phyloP scores from a whole-genome alignment of 805 yeast genomes.

The Wickerhamomyces subpelliculosus region DNA sequence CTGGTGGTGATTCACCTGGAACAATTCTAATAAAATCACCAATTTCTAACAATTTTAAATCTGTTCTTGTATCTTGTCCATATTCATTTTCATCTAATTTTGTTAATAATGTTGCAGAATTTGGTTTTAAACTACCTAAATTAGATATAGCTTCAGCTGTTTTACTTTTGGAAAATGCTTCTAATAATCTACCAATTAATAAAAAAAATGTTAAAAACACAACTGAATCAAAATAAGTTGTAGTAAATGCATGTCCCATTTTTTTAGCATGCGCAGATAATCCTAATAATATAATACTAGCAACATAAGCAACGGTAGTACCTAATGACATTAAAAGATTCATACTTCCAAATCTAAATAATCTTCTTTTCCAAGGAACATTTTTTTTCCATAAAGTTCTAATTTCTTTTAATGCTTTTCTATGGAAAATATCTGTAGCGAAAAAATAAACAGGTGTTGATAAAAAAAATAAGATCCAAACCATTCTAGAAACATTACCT shows the following conservation, averaged over 20 bases:
- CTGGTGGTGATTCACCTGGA: conserved; percentile 56
- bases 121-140: conserved; percentile 44
- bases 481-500: conserved; percentile 52
- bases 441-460: conserved; percentile 71
- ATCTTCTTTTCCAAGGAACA: conserved; percentile 46
- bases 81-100: conserved; percentile 13
- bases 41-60: conserved; percentile 40
- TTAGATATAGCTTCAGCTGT: conserved; percentile 59
- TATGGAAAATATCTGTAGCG: conserved; percentile 68
- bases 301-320: conserved; percentile 63
- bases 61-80: conserved; percentile 26
- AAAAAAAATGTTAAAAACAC: conserved; percentile 69
- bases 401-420: conserved; percentile 57
- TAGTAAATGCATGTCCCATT: conserved; percentile 36
- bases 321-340: conserved; percentile 66
- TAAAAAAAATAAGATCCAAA: conserved; percentile 59
- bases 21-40: conserved; percentile 43
- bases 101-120: conserved; percentile 38
- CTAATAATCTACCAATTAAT: conserved; percentile 63
- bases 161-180: conserved; percentile 56
- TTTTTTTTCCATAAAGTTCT: conserved; percentile 48
- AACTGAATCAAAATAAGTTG: conserved; percentile 74
- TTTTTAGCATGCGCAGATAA: conserved; percentile 30
- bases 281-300: conserved; percentile 52
- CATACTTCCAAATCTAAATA: conserved; percentile 75